phyloP scores from a whole-genome alignment of 2,329 filamentous ascomycete species.

The Eurotiales sp. region DNA sequence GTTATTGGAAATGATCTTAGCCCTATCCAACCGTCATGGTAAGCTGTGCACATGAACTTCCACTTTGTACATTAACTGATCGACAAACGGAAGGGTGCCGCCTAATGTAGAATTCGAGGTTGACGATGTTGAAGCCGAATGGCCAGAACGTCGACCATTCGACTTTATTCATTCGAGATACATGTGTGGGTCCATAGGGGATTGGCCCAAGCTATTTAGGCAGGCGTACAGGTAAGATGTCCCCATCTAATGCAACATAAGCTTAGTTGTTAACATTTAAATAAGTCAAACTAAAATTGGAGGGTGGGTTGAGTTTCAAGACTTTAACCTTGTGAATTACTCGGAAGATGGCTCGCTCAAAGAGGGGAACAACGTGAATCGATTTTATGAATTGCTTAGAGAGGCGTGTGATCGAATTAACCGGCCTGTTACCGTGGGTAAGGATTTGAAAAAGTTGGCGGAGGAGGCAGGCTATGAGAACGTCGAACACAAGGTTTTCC shows the following conservation, averaged over 20 bases:
- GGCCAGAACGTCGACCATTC: slow-evolving; percentile 21
- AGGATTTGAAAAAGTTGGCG: not conserved
- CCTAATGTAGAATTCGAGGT: slow-evolving; percentile 16
- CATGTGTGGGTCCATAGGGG: slow-evolving; percentile 22
- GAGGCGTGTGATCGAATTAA: not conserved
- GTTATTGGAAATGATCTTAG: slow-evolving; percentile 19
- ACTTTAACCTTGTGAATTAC: slow-evolving; percentile 19
- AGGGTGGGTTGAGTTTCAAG: slow-evolving; percentile 26
- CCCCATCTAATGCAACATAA: too few relatives aligned
- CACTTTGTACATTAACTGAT: too few relatives aligned
- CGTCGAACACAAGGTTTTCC: not conserved
- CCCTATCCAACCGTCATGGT: slow-evolving; percentile 17
- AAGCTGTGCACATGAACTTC: not conserved
- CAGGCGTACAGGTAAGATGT: slow-evolving; percentile 21
- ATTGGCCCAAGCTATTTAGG: slow-evolving; percentile 23
- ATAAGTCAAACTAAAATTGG: slow-evolving; percentile 15
- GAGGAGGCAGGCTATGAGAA: slow-evolving; percentile 1
- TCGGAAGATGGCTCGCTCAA: slow-evolving; percentile 3
- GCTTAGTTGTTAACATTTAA: not conserved
- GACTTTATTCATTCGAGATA: slow-evolving; percentile 25
- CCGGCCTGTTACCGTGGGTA: not conserved
- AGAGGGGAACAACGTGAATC: not conserved
- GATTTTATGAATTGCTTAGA: not conserved
- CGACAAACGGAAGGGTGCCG: not conserved
- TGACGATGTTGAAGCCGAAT: slow-evolving; percentile 24